phyloP scores from a whole-genome alignment of 345 rosid genomes.

The Sapria himalayana region DNA sequence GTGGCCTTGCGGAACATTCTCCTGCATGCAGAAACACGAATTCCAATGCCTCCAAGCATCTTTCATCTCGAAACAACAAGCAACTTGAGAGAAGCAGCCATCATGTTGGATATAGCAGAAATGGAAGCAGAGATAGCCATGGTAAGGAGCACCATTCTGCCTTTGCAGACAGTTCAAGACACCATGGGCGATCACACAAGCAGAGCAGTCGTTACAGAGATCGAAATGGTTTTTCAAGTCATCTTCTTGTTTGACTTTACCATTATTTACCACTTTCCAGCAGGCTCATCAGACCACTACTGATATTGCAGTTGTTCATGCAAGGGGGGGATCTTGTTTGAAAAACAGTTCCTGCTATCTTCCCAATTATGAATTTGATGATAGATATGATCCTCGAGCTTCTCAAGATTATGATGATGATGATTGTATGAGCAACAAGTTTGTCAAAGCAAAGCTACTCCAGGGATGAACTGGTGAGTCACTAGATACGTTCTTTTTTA shows the following conservation, averaged over 20 bases:
- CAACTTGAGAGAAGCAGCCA: slow-evolving; percentile 11
- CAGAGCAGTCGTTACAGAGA: slow-evolving; percentile 12
- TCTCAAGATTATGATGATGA: slow-evolving; percentile 20
- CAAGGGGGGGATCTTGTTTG: slow-evolving; percentile 8
- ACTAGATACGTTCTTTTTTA: slow-evolving; percentile 1
- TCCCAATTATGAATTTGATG: slow-evolving; percentile 29
- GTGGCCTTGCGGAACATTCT: slow-evolving; percentile 12
- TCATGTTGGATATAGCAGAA: slow-evolving; percentile 10
- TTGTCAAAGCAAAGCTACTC: slow-evolving; percentile 7
- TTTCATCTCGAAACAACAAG: slow-evolving; percentile 12
- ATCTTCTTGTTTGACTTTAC: slow-evolving; percentile 11
- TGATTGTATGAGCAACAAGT: slow-evolving; percentile 3
- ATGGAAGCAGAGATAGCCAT: slow-evolving; percentile 4
- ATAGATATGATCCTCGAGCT: slow-evolving; percentile 59
- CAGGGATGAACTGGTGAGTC: slow-evolving; percentile 12
- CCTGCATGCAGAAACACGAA: slow-evolving; percentile 7
- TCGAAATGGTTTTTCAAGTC: slow-evolving; percentile 18
- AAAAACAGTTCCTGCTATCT: slow-evolving; percentile 10
- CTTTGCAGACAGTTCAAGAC: slow-evolving; percentile 2
- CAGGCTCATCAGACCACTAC: too few species aligned
- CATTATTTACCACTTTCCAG: too few species aligned
- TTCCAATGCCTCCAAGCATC: slow-evolving; percentile 13
- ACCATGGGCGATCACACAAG: too few species aligned
- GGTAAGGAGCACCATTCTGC: slow-evolving; percentile 5
- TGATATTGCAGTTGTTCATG: slow-evolving; percentile 2